Evolutionary conservation across 2,329 filamentous ascomycete genomes (phyloP).

Genomic region (Exophiala xenobiotica): DNA sequence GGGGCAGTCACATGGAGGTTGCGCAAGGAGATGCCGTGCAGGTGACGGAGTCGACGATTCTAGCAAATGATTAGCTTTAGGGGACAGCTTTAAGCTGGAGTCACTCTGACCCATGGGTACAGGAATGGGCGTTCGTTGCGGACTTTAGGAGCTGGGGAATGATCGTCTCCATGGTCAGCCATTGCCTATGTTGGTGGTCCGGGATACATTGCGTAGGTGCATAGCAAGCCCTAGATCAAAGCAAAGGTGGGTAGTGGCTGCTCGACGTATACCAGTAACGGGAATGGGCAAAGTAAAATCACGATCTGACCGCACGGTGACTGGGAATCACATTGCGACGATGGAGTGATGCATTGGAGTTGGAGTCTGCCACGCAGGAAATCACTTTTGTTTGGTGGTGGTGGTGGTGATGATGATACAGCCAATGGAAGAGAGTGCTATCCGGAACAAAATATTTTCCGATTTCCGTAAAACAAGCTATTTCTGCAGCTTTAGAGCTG

Average conservation of each 20-base stretch:
- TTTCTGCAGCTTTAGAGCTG: background rate
- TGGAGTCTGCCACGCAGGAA: background rate
- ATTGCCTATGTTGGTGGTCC: constrained; percentile 11
- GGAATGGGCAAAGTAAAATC: background rate
- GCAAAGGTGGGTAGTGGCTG: too few relatives aligned
- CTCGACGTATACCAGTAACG: too few relatives aligned
- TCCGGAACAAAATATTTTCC: background rate
- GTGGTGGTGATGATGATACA: background rate
- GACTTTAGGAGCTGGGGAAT: constrained; percentile 9
- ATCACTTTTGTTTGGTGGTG: too few relatives aligned
- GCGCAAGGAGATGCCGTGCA: constrained; percentile 81
- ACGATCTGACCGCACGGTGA: background rate
- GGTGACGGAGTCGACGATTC: constrained; percentile 85
- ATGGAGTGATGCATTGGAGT: background rate
- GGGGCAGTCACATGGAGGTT: constrained; percentile 71
- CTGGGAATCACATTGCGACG: background rate
- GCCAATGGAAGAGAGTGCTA: background rate
- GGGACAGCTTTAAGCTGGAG: background rate
- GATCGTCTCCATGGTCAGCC: constrained; percentile 20
- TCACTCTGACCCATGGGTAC: constrained; percentile 48
- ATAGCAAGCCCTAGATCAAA: constrained; percentile 2
- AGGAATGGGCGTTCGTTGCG: constrained; percentile 48
- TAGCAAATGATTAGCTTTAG: constrained; percentile 38
- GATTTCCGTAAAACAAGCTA: background rate
- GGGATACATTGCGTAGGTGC: constrained; percentile 17